A percentile compares a stretch with the other conserved stretches of the same genome.
Conservation (phyloP, 805 yeast species). For the Saccharomycopsis capsularis region DNA sequence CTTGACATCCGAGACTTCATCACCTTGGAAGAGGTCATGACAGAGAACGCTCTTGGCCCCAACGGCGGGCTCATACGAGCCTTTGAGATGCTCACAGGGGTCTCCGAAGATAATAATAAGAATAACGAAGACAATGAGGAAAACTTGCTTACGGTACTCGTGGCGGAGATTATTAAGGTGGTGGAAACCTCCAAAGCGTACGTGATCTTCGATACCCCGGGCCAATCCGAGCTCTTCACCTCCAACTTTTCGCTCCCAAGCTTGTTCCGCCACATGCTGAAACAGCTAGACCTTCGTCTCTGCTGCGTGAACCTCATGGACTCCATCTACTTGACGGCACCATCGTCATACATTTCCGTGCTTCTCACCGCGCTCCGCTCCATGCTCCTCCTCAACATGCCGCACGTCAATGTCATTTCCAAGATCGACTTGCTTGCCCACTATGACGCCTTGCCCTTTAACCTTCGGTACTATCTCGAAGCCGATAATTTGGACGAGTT, state of each 20-base stretch:
- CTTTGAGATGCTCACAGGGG: constrained; percentile 45
- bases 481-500: constrained; percentile 76
- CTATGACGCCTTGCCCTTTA: constrained; percentile 78
- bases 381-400: constrained; percentile 88
- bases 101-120: not conserved
- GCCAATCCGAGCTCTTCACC: constrained; percentile 93
- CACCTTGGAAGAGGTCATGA: constrained; percentile 54
- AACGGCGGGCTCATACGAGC: constrained; percentile 91
- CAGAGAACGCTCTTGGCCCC: constrained; percentile 48
- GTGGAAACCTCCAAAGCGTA: constrained; percentile 54
- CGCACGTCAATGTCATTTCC: constrained; percentile 88
- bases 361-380: constrained; percentile 75
- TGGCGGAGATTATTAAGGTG: constrained; percentile 49
- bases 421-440: constrained; percentile 76
- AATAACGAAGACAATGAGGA: constrained; percentile 31
- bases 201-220: constrained; percentile 84
- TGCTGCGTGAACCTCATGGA: constrained; percentile 87
- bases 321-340: constrained; percentile 71
- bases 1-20: constrained; percentile 52
- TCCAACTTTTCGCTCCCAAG: constrained; percentile 68
- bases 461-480: constrained; percentile 81
- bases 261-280: constrained; percentile 60
- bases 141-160: constrained; percentile 50
- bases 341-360: constrained; percentile 83
- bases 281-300: constrained; percentile 58